These are phyloP conservation scores for Fusarium falciforme DNA, from an alignment of 2,329 filamentous ascomycete genomes.

Conservation along the genomic window DNA sequence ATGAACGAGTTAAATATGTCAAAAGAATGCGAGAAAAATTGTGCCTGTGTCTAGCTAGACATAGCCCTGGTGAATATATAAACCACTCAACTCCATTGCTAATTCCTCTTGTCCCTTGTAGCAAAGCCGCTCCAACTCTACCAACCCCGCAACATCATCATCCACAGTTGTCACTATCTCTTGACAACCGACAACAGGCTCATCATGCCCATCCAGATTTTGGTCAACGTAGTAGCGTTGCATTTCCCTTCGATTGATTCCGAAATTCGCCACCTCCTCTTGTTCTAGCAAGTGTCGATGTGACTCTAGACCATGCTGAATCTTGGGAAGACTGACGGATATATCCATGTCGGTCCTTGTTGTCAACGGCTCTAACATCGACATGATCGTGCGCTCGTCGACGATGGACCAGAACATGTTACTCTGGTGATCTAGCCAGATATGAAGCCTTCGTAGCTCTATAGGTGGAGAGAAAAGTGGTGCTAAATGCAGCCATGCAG, in stretches of 20 bases:
- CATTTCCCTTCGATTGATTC: not conserved
- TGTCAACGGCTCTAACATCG: not conserved
- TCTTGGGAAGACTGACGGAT: not conserved
- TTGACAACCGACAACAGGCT: not conserved
- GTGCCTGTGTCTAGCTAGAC: not conserved
- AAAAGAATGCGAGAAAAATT: not conserved
- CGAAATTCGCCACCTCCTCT: not conserved
- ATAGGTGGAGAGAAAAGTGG: not conserved
- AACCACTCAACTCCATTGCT: not conserved
- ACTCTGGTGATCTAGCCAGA: not conserved
- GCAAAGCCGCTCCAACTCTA: not conserved
- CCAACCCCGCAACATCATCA: not conserved
- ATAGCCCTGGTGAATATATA: not conserved
- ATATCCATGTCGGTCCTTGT: not conserved
- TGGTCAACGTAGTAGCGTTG: not conserved
- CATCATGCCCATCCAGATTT: not conserved
- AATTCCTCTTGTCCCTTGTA: not conserved
- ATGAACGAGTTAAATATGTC: not conserved
- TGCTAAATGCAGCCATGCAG: not conserved
- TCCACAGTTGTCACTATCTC: not conserved
- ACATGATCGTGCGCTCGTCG: not conserved
- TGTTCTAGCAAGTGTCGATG: not conserved
- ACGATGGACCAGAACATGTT: not conserved
- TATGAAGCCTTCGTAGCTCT: not conserved
- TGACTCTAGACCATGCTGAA: not conserved